A percentile compares a stretch with the other conserved stretches of the same genome.
These are phyloP conservation scores for Acer negundo DNA, from an alignment of 345 rosid species.

Conservation along the genomic window DNA sequence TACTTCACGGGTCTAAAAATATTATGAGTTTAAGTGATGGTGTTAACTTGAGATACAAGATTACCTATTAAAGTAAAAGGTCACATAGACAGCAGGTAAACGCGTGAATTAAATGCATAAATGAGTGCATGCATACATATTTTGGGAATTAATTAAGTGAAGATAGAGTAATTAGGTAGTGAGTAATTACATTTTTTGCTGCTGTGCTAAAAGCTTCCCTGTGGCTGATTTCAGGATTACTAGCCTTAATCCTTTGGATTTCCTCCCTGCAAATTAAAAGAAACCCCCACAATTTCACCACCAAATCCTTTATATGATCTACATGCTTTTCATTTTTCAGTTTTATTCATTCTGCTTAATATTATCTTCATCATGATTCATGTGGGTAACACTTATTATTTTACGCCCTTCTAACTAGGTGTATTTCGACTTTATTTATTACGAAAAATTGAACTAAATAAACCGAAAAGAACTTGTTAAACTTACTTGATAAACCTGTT, in stretches of 20 bases:
- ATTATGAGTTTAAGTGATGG: not conserved
- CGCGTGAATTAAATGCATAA: not conserved
- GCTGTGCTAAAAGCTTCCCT: slow-evolving; percentile 99
- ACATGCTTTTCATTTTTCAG: not conserved
- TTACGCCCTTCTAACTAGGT: too few species aligned
- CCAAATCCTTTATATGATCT: not conserved
- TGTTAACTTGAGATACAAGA: not conserved
- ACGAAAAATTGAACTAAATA: not conserved
- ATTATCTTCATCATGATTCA: too few species aligned
- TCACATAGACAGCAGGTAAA: not conserved
- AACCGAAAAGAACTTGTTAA: slow-evolving; percentile 47
- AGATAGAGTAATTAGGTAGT: not conserved
- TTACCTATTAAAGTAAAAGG: too few species aligned
- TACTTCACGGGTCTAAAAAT: not conserved
- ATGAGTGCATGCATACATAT: not conserved
- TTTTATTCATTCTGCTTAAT: too few species aligned
- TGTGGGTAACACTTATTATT: too few species aligned
- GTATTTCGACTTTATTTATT: too few species aligned
- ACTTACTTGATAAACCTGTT: slow-evolving; percentile 95
- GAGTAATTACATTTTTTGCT: slow-evolving; percentile 65
- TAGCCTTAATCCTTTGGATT: slow-evolving; percentile 94
- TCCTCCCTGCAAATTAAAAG: slow-evolving; percentile 63
- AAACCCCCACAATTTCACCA: not conserved
- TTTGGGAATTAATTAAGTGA: too few species aligned
- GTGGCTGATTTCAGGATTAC: slow-evolving; percentile 93